Base-by-base conservation (phyloP, 1,284 basidiomycete genomes). In the Trametes versicolor region DNA sequence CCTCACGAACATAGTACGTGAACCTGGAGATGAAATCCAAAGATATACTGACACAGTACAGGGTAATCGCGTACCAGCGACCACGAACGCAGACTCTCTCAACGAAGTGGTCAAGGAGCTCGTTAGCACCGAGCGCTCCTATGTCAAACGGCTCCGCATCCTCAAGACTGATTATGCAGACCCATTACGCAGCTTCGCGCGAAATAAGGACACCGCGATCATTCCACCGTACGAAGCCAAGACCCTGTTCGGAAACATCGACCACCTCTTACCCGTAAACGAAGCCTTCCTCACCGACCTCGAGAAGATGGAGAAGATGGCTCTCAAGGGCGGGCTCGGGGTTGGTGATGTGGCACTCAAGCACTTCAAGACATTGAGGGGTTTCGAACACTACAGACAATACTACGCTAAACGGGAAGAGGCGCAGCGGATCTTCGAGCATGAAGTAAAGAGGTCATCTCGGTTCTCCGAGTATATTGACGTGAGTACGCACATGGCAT, bases 401-500 rank as follows among this genome's bases (percentile, higher is more conserved):
- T 98, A 97, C 78, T 95, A 97, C 71, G 86, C 89, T 71, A 96
- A 97, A 75, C 90, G 96, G 64, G 97, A 98, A 80, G 95, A 98
- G 74, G 96, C 96, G 0, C 96, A 98, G 76, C 80, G 84, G 54
- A 95, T 97, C 54, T 95, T 97, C 73, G 92, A 95, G 75, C 87
- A 89, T 43, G 91, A 97, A 77, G 83, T 92, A 73, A 87, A 91
- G 81, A 90, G 89, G 69, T 87, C 87, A 9, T 89, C 87, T 47
- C 86, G 87, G 45, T 97, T 98, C 76, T 85, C 87, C 15, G 89
- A 87, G 52, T 98, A 91, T 74, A 90, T 96, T 60, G 95, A 97
- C 69, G 95, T 96, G 75, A 73, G 89, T 63, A 13, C 51, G 45
- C 19, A 25, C 15, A 10, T 21, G 21, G 52, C 27, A 21, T 27